Conservation (phyloP, 1,284 basidiomycete genomes). For the Hymenochaete sp. region DNA sequence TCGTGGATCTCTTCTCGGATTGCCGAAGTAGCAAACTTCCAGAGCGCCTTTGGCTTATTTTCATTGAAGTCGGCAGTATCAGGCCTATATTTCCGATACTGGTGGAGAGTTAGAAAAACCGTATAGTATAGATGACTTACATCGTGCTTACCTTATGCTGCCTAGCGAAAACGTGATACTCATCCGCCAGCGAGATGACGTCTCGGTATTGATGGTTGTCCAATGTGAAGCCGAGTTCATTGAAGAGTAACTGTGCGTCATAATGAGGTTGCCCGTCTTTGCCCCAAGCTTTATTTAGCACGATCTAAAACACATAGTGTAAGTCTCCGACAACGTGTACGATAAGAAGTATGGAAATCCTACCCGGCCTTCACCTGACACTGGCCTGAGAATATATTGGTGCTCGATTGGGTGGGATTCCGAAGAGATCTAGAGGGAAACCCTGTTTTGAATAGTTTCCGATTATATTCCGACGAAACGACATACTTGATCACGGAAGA, state of each 20-base stretch:
- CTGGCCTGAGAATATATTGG: conserved; percentile 94
- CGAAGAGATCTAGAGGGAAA: conserved; percentile 51
- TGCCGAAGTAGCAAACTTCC: conserved; percentile 77
- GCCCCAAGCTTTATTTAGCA: conserved; percentile 76
- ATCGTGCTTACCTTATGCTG: conserved; percentile 62
- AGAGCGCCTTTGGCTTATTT: conserved; percentile 66
- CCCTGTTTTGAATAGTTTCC: conserved; percentile 8
- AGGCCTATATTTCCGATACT: conserved; percentile 83
- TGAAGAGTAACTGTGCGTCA: conserved; percentile 85
- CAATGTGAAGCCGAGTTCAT: conserved; percentile 89
- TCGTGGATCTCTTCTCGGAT: conserved; percentile 86
- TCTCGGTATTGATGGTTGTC: conserved; percentile 97
- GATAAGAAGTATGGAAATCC: conserved; percentile 23
- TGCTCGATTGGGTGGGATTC: conserved; percentile 53
- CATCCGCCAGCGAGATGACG: conserved; percentile 87
- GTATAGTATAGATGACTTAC: background rate
- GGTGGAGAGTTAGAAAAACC: conserved; percentile 17
- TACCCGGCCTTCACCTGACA: conserved; percentile 89
- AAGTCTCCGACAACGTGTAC: conserved; percentile 1
- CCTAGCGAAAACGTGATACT: conserved; percentile 94
- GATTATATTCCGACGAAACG: background rate
- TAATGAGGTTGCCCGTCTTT: conserved; percentile 67
- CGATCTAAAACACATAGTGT: conserved; percentile 40
- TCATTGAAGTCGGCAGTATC: conserved; percentile 49
- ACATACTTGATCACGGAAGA: conserved; percentile 70